A percentile compares a stretch with the other conserved stretches of the same genome.
Conservation (phyloP, 1,284 basidiomycete genomes). For the Chalciporus sp. region DNA sequence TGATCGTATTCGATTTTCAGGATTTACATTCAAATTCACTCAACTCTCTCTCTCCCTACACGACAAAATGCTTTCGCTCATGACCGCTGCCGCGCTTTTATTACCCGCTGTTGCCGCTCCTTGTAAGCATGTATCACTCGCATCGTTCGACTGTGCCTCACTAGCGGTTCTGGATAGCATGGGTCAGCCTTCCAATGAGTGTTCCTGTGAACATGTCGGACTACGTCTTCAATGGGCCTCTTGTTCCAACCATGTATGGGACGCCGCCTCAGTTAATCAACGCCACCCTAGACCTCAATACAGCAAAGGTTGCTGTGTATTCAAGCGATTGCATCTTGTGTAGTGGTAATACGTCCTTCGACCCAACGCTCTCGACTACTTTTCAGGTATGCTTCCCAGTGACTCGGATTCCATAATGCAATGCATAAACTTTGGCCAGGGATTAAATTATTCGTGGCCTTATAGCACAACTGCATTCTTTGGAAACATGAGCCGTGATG, state of each 20-base stretch:
- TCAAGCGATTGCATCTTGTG: conserved; percentile 26
- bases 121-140: neutral
- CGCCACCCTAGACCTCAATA: conserved; percentile 21
- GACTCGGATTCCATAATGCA: neutral
- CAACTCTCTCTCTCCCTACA: too few species aligned
- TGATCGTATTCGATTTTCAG: too few species aligned
- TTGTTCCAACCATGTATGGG: conserved; percentile 23
- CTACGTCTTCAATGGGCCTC: conserved; percentile 16
- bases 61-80: too few species aligned
- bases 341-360: conserved; percentile 20
- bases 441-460: conserved; percentile 12
- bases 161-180: conserved; percentile 8
- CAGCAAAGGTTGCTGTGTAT: conserved; percentile 18
- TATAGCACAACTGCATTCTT: conserved; percentile 11
- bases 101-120: conserved; percentile 5
- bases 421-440: neutral
- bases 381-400: conserved; percentile 16
- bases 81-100: neutral
- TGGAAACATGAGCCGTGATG: conserved; percentile 15
- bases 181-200: conserved; percentile 17
- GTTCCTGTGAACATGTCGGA: conserved; percentile 16
- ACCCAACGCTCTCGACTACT: conserved; percentile 19
- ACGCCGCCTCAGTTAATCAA: conserved; percentile 26
- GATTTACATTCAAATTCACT: too few species aligned
- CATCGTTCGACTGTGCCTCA: neutral